Conservation (phyloP, 805 yeast genomes). For the Cyberlindnera amylophila region DNA sequence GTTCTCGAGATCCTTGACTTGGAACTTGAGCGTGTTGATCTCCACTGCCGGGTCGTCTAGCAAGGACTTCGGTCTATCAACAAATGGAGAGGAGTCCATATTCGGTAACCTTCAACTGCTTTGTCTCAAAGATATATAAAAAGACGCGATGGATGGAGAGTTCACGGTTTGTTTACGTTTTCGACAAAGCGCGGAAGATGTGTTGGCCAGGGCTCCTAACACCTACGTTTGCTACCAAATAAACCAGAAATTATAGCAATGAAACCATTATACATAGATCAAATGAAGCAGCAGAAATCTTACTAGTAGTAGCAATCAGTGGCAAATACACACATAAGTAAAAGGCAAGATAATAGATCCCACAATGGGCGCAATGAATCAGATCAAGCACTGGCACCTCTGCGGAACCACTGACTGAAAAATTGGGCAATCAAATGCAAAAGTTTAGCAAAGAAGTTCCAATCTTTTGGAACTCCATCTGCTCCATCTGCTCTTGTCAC, state of each 20-base stretch:
- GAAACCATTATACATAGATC: too few species aligned
- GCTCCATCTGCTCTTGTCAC: not conserved
- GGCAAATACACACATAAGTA: too few species aligned
- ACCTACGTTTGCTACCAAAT: too few species aligned
- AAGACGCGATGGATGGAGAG: constrained; percentile 1
- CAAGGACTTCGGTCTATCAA: constrained; percentile 29
- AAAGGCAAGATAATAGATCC: too few species aligned
- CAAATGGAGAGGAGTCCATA: constrained; percentile 33
- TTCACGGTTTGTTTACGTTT: not conserved
- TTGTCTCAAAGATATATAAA: too few species aligned
- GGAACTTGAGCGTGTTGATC: constrained; percentile 32
- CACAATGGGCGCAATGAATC: too few species aligned
- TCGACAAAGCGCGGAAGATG: not conserved
- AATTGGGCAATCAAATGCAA: constrained; percentile 24
- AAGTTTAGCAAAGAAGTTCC: constrained; percentile 20
- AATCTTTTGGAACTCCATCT: constrained; percentile 1
- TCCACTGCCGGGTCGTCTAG: constrained; percentile 14
- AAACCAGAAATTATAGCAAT: too few species aligned
- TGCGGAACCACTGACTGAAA: constrained; percentile 23
- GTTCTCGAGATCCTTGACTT: constrained; percentile 34
- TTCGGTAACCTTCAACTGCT: not conserved
- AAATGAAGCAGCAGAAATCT: too few species aligned
- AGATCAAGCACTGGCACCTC: constrained; percentile 5
- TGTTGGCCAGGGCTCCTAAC: not conserved
- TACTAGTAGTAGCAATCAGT: too few species aligned